A percentile compares a stretch with the other conserved stretches of the same genome.
phyloP scores from a whole-genome alignment of 495 filamentous ascomycete genomes.

The Penicillium lividum region DNA sequence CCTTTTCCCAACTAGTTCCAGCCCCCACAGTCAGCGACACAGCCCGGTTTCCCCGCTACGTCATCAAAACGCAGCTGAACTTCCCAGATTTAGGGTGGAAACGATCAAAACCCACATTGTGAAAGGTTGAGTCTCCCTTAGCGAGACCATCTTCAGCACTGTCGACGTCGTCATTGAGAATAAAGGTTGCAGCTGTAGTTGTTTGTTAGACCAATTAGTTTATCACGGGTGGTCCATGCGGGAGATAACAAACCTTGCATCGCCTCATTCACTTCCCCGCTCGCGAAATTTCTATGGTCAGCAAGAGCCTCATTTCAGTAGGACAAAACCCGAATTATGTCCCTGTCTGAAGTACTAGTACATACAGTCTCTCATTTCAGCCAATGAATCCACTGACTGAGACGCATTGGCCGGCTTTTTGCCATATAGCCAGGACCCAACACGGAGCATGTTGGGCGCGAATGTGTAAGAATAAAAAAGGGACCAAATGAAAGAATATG shows the following conservation, averaged over 20 bases:
- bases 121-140: constrained; percentile 81
- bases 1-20: constrained; percentile 69
- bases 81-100: constrained; percentile 1
- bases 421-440: constrained; percentile 59
- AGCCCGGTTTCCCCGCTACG: constrained; percentile 2
- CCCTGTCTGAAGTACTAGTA: constrained; percentile 5
- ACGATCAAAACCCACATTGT: constrained; percentile 57
- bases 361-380: constrained; percentile 62
- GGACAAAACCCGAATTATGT: constrained; percentile 4
- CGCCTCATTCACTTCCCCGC: constrained; percentile 59
- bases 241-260: constrained; percentile 51
- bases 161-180: constrained; percentile 94
- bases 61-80: constrained; percentile 5
- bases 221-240: background rate
- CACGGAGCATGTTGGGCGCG: constrained; percentile 38
- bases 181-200: constrained; percentile 55
- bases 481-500: constrained; percentile 3
- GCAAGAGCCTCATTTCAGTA: constrained; percentile 10
- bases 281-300: constrained; percentile 17
- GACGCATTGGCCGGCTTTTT: constrained; percentile 52
- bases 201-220: background rate
- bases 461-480: constrained; percentile 1
- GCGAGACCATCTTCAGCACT: constrained; percentile 75
- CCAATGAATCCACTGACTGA: constrained; percentile 58
- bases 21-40: constrained; percentile 14